Percentiles rank a stretch among this genome's conserved stretches.
Conservation (phyloP, 2,329 filamentous ascomycete genomes). For the Penicillium sclerotiorum region DNA sequence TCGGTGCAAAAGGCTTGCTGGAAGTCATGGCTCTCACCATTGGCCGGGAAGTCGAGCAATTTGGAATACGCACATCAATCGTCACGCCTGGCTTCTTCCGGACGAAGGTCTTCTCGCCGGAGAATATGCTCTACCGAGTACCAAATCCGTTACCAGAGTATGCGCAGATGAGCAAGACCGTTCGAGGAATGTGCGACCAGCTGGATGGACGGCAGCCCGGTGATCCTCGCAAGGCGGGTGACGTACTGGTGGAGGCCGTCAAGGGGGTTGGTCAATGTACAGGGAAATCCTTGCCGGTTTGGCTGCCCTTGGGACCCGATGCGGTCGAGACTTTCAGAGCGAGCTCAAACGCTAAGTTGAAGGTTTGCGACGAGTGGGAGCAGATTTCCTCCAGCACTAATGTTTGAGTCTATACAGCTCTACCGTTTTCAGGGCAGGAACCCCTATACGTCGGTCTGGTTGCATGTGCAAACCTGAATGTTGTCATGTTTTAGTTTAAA, state of each 20-base stretch:
- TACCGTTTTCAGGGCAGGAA: no score
- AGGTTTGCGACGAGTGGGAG: slow-evolving; percentile 12
- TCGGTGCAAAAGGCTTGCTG: neutral
- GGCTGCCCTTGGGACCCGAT: neutral
- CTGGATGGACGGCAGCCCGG: neutral
- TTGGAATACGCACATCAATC: neutral
- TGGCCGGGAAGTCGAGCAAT: neutral
- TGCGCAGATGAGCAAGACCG: neutral
- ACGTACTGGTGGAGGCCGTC: neutral
- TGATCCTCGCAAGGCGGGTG: neutral
- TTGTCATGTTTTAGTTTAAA: no score
- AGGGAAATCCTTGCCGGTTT: neutral
- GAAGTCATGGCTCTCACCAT: neutral
- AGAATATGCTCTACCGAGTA: neutral
- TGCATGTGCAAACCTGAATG: no score
- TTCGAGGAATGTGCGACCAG: neutral
- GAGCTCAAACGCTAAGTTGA: neutral
- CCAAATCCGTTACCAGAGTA: neutral
- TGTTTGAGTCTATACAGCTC: no score
- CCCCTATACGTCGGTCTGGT: no score
- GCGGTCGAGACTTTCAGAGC: neutral
- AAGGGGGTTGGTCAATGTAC: neutral
- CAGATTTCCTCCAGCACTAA: no score
- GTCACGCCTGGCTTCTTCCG: neutral
- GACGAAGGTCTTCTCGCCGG: neutral